Base-by-base conservation (phyloP, 2,329 filamentous ascomycete species). In the Coniochaeta hoffmannii region DNA sequence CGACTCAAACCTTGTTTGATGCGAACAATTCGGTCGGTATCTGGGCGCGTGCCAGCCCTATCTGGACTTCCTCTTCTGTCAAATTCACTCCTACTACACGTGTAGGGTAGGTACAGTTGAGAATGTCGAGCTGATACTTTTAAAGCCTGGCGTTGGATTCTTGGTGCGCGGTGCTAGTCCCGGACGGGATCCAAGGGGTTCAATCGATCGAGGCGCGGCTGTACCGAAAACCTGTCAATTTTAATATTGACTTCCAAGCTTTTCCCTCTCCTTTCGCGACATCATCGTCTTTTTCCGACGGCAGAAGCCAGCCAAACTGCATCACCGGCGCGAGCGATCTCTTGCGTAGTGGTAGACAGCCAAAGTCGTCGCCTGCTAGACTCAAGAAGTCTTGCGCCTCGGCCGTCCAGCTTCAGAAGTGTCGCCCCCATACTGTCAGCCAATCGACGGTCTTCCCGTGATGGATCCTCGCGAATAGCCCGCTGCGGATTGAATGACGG, bases 401-500 rank as follows among this genome's bases (percentile, higher is more conserved):
- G 41, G 41, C 41, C 22, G 19, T 46, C 22, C n/a, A 41, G 36
- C 36, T 41, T 22, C 35, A 3, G 35, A 24, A 19, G 6, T 26
- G 38, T 26, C 38, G 19, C 38, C 41, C n/a, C 41, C 41, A 44
- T n/a, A 46, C 11, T 12, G 41, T 46, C 22, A 51, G 14, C 49
- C 49, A 51, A 34, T 51, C 22, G 49, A 32, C 49, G 7, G 2
- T 22, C 28, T 51, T 51, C 49, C 26, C 34, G 50, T 30, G 4
- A 56, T 58, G 58, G 58, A 57, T 54, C 56, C 57, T 17, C 26
- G 24, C 31, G 31, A 52, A 60, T 59, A 56, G 56, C 57, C 34
- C 53, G 56, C 26, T 34, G 31, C 53, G 55, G 62, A 63, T 58
- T 63, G 64, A 62, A 56, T 57, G 61, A 64, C 59, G 61, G 63